Conservation (phyloP, 1,139 yeast genomes). For the Fermentozyma sake region DNA sequence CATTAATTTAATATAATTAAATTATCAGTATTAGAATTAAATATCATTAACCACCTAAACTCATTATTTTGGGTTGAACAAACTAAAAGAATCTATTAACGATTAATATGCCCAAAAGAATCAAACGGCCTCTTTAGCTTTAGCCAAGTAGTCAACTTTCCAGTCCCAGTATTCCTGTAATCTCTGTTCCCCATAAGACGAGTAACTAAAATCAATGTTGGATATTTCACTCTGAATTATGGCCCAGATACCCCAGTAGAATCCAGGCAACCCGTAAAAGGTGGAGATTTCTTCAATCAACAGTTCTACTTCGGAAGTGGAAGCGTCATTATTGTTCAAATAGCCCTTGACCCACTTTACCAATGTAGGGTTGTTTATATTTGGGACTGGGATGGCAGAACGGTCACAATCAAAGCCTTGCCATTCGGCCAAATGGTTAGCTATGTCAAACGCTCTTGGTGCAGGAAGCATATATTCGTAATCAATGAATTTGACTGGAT, state of each 20-base stretch:
- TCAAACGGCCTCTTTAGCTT: conserved; percentile 1
- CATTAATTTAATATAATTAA: conserved; percentile 2
- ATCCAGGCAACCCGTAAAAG: conserved; percentile 78
- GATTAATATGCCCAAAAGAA: conserved; percentile 3
- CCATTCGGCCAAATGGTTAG: conserved; percentile 87
- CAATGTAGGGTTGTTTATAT: conserved; percentile 38
- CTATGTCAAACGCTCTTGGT: conserved; percentile 77
- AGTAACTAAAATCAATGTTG: conserved; percentile 70
- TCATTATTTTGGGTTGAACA: no score
- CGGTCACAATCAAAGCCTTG: conserved; percentile 76
- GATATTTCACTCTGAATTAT: conserved; percentile 70
- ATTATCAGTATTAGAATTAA: conserved; percentile 4
- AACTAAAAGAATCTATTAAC: no score
- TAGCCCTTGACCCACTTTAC: conserved; percentile 54
- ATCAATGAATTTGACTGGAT: conserved; percentile 66
- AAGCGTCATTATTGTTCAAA: conserved; percentile 28
- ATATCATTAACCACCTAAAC: no score
- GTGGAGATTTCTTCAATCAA: conserved; percentile 53
- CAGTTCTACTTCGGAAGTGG: conserved; percentile 18
- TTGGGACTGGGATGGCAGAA: conserved; percentile 54
- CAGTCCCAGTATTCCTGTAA: conserved; percentile 69
- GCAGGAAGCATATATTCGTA: conserved; percentile 80
- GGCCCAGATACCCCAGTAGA: conserved; percentile 86
- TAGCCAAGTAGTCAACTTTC: conserved; percentile 35
- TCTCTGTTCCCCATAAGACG: conserved; percentile 54